A percentile compares a stretch with the other conserved stretches of the same genome.
Evolutionary conservation across 257 asterid genomes (phyloP).

Genomic region (Leptodermis oblonga): DNA sequence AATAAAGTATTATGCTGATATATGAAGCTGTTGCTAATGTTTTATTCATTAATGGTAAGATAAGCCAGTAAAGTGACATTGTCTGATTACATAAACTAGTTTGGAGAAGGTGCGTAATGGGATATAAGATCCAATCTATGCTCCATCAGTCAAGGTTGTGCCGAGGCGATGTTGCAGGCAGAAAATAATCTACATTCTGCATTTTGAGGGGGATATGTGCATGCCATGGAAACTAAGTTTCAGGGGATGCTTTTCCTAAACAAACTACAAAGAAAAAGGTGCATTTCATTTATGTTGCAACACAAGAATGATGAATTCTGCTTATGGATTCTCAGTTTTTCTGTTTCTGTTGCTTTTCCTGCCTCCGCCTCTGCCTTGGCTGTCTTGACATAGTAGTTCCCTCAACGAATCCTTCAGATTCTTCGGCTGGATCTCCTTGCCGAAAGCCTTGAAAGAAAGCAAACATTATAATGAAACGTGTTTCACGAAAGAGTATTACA

Average conservation of each 20-base stretch:
- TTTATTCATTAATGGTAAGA: not conserved
- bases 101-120: not conserved
- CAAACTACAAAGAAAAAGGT: not conserved
- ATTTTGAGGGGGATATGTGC: not conserved
- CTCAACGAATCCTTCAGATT: conserved; percentile 43
- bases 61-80: not conserved
- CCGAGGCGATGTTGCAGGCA: not conserved
- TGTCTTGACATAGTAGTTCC: conserved; percentile 24
- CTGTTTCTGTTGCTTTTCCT: not conserved
- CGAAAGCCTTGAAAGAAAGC: conserved; percentile 36
- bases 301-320: not conserved
- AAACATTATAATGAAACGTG: not conserved
- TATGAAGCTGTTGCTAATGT: not conserved
- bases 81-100: not conserved
- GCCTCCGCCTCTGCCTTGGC: conserved; percentile 2
- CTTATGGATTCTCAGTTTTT: conserved; percentile 1
- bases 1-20: not conserved
- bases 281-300: not conserved
- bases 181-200: not conserved
- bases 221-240: too few species aligned
- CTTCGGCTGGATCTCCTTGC: conserved; percentile 27
- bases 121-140: not conserved
- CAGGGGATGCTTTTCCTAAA: not conserved
- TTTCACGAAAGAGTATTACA: too few species aligned
- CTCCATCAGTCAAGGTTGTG: not conserved